A percentile compares a stretch with the other conserved stretches of the same genome.
phyloP scores from a whole-genome alignment of 108 stramenopile genomes.

The Cyclotella atomus region DNA sequence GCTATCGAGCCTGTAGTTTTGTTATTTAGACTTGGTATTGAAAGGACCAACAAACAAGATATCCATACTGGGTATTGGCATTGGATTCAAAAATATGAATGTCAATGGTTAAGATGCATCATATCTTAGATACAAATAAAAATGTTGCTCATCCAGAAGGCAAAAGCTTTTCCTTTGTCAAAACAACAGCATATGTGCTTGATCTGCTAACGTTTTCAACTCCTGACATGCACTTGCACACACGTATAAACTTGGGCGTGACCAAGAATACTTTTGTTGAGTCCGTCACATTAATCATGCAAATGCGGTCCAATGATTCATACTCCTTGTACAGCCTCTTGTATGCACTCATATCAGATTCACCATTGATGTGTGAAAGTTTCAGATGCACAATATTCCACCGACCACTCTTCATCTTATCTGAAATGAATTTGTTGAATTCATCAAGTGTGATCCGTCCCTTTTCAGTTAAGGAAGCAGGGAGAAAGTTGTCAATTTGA shows the following conservation, averaged over 20 bases:
- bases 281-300: constrained; percentile 62
- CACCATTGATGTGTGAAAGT: constrained; percentile 42
- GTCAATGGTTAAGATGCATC: no score
- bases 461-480: constrained; percentile 53
- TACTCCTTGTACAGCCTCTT: constrained; percentile 70
- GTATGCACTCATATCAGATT: constrained; percentile 51
- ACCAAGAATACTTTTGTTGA: constrained; percentile 72
- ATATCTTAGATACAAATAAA: no score
- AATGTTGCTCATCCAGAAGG: no score
- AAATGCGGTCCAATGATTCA: constrained; percentile 66
- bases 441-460: constrained; percentile 63
- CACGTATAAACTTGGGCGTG: constrained; percentile 67
- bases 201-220: constrained; percentile 43
- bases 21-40: no score
- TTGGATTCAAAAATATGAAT: no score
- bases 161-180: constrained; percentile 49
- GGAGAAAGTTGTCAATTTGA: constrained; percentile 47
- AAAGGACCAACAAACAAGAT: no score
- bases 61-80: no score
- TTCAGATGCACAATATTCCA: constrained; percentile 56
- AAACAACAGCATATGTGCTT: constrained; percentile 67
- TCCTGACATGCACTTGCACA: constrained; percentile 32
- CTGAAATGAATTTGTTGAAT: constrained; percentile 61
- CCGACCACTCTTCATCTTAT: constrained; percentile 57
- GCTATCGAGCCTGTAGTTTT: no score